Evolutionary conservation across 768 basidiomycete genomes (phyloP).

Genomic region (Boletus rex-veris): DNA sequence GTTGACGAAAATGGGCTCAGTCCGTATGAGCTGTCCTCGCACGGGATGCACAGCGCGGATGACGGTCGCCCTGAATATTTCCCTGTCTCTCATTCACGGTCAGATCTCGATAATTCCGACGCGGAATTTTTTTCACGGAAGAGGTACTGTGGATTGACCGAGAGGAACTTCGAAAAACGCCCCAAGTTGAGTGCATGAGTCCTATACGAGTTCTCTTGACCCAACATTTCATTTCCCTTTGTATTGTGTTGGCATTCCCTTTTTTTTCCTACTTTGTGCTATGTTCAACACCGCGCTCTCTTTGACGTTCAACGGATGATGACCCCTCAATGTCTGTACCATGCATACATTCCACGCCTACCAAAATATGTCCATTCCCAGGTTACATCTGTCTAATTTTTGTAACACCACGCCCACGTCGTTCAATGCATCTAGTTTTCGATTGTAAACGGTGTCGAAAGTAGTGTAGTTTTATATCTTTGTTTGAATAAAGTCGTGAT

Average conservation of each 20-base stretch:
- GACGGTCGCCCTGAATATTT: conserved; percentile 33
- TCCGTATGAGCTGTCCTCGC: conserved; percentile 27
- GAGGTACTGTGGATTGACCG: conserved; percentile 16
- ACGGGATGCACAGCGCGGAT: conserved; percentile 16
- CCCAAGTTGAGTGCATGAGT: conserved; percentile 28
- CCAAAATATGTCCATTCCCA: conserved; percentile 23
- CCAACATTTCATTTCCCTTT: conserved; percentile 6
- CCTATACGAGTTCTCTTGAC: conserved; percentile 2
- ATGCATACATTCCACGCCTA: conserved; percentile 25
- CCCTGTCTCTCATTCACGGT: conserved; percentile 34
- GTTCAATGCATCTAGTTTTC: conserved; percentile 16
- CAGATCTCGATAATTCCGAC: conserved; percentile 32
- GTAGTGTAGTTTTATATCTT: conserved; percentile 30
- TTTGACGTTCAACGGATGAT: conserved; percentile 23
- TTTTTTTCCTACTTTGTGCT: conserved; percentile 1
- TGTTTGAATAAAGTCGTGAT: conserved; percentile 19
- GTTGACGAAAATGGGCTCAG: conserved; percentile 23
- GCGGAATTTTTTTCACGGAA: conserved; percentile 24
- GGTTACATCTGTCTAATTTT: conserved; percentile 28
- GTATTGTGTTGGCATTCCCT: neutral
- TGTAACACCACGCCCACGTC: conserved; percentile 26
- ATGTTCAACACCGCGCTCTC: conserved; percentile 14
- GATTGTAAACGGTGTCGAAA: conserved; percentile 14
- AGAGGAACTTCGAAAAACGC: conserved; percentile 25
- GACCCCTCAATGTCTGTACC: conserved; percentile 20